A percentile compares a stretch with the other conserved stretches of the same genome.
These are phyloP conservation scores for Penicillium italicum DNA, from an alignment of 2,329 filamentous ascomycete genomes.

Conservation along the genomic window DNA sequence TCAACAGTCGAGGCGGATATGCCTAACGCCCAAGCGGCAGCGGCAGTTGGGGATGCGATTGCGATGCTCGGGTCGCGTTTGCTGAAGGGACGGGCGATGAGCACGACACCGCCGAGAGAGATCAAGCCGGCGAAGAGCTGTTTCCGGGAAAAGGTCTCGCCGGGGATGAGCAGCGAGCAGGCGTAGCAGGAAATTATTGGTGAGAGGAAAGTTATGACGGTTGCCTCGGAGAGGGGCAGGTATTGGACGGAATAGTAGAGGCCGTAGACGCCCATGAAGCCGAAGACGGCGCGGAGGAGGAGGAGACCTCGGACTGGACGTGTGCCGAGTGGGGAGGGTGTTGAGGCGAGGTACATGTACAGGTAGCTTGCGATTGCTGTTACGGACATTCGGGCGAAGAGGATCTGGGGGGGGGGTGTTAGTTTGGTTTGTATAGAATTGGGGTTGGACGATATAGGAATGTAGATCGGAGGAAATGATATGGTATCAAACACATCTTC, in stretches of 20 bases:
- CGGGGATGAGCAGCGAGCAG: conserved; percentile 66
- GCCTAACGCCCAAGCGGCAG: conserved; percentile 3
- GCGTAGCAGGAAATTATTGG: conserved; percentile 76
- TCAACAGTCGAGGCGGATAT: conserved; percentile 7
- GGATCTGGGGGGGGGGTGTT: conserved; percentile 49
- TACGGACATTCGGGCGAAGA: conserved; percentile 74
- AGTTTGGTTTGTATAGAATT: background rate
- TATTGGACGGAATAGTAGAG: conserved; percentile 74
- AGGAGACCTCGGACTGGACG: conserved; percentile 66
- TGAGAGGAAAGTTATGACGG: conserved; percentile 81
- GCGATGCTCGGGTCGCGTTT: conserved; percentile 7
- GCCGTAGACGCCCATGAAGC: conserved; percentile 75
- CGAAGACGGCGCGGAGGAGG: conserved; percentile 63
- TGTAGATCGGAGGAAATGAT: background rate
- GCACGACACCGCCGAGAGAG: conserved; percentile 72
- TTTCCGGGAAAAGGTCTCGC: conserved; percentile 72
- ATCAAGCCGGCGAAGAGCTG: conserved; percentile 74
- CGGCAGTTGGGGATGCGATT: conserved; percentile 17
- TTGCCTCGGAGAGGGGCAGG: conserved; percentile 79
- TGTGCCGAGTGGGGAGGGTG: conserved; percentile 66
- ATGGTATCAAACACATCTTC: background rate
- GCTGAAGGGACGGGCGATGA: conserved; percentile 69
- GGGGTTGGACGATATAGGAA: background rate
- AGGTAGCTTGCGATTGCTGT: conserved; percentile 63
- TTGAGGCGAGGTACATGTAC: conserved; percentile 70